Evolutionary conservation across 2,329 filamentous ascomycete species (phyloP).

Genomic region (Colletotrichum sp.): DNA sequence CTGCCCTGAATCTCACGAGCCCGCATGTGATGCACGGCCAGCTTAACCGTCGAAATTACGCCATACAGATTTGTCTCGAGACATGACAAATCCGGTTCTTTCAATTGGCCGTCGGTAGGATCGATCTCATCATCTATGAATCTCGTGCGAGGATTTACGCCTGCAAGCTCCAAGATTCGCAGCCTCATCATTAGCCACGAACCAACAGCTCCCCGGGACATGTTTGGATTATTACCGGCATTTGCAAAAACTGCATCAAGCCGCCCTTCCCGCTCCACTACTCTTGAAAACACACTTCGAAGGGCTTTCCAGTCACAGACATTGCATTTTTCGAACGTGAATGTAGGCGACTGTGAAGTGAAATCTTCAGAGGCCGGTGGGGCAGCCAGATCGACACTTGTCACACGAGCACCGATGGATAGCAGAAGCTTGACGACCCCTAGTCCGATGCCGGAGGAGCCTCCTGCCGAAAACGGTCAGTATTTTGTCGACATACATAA

Average conservation of each 20-base stretch:
- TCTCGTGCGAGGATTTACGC: not conserved
- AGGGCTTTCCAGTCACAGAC: not conserved
- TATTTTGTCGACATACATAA: not conserved
- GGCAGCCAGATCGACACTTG: not conserved
- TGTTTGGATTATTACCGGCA: not conserved
- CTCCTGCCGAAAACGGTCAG: not conserved
- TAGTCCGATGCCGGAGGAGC: not conserved
- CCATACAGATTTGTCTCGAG: not conserved
- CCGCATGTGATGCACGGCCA: not conserved
- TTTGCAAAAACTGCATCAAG: not conserved
- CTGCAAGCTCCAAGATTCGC: not conserved
- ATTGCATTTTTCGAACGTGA: not conserved
- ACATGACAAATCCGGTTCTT: not conserved
- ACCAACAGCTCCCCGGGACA: not conserved
- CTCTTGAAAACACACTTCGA: not conserved
- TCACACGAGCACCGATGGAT: not conserved
- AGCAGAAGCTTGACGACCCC: not conserved
- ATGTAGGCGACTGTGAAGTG: not conserved
- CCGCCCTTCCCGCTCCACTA: not conserved
- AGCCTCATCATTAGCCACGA: not conserved
- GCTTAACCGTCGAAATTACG: not conserved
- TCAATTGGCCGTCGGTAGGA: not conserved
- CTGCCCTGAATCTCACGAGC: not conserved
- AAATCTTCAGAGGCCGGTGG: not conserved
- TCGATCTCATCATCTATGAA: not conserved